Base-by-base conservation (phyloP, 1,284 basidiomycete genomes). In the Schizophyllum amplum region DNA sequence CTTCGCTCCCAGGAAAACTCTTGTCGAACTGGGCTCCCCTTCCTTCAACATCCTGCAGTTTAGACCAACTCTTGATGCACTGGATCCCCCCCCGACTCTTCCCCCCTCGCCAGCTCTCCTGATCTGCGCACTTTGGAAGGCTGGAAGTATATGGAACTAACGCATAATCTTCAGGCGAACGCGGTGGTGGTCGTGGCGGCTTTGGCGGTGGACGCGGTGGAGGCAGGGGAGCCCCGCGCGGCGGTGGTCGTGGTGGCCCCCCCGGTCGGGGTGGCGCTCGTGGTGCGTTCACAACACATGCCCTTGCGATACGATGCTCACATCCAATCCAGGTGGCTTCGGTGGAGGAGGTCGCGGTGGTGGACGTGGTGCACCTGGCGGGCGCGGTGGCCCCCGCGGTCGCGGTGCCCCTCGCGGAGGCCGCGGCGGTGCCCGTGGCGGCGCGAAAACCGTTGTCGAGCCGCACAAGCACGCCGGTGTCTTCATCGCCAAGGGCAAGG, bases 381-480 rank as follows among this genome's bases (percentile, higher is more conserved):
- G 11, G 11, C 42, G 42, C n/a, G 42, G 42, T n/a, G 48, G 48
- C 21, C 15, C 15, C 9, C 48, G 48, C 13, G 48, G 48, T 15
- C 48, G 48, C 5, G 48, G 48, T 22, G 33, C 33, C 2, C 33
- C 33, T 42, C 33, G 33, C 33, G 48, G 48, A 13, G 48, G 48
- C 13, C 48, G 48, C 13, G 48, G 48, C 22, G 48, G 48, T 50
- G 20, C 83, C 23, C 82, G 73, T 65, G 93, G 92, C 47, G 92
- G 94, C 7, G 81, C 92, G 51, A 92, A 87, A 60, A 89, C 92
- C 58, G 85, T 97, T 63, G 80, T 99, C 66, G 96, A 99, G 73
- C 94, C 96, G 2, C 96, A 99, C 79, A 83, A 90, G 69, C 96
- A 99, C 74, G 74, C 86, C 20, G 97, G 96, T 62, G 84, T 99